Base-by-base conservation (phyloP, 2,329 filamentous ascomycete genomes). In the Epichloe sp. region DNA sequence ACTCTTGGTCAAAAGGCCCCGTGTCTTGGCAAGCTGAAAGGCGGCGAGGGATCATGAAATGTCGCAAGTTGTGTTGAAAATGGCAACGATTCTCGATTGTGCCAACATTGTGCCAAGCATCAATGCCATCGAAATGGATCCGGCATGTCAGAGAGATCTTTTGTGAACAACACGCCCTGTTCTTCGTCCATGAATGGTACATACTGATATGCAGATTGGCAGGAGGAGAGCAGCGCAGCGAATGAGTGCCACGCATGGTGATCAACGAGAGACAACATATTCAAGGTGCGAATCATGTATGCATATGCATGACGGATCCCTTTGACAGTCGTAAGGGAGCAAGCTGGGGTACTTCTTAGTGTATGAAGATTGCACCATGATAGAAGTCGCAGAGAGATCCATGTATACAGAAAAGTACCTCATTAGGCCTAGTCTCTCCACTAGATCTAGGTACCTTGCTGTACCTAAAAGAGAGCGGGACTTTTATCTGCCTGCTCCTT, bases 21-120 rank as follows among this genome's bases (percentile, higher is more conserved):
- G 40, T 17, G 2, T 17, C 4, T 42, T 42, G 40, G 17, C 17
- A 10, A 19, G 40, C 40, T 36, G 42, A 35, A 19, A 11, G 42
- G 48, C 40, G 23, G 47, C 41, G 23, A 26, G 21, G 50, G 31
- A n/a, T 26, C 26, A 14, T 38, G 49, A 44, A 51, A 48, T 51
- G 49, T 44, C 49, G 44, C 49, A 51, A 37, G 6, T 21, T 5
- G 17, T 46, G 44, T 36, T 45, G 15, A 37, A 23, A 36, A 5
- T 17, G 34, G 23, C 23, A 51, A 35, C 17, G 48, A 50, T 45
- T 19, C 26, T 38, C 35, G 19, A 10, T 8, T 5, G 26, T 44
- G 47, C n/a, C 34, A 48, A 14, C 2, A 10, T 8, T 5, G 26
- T 44, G 47, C n/a, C 34, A 48, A 14, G n/a, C 4, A 42, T 31